These are phyloP conservation scores for Bipolaris gigantea DNA, from an alignment of 2,329 filamentous ascomycete genomes.

Conservation along the genomic window DNA sequence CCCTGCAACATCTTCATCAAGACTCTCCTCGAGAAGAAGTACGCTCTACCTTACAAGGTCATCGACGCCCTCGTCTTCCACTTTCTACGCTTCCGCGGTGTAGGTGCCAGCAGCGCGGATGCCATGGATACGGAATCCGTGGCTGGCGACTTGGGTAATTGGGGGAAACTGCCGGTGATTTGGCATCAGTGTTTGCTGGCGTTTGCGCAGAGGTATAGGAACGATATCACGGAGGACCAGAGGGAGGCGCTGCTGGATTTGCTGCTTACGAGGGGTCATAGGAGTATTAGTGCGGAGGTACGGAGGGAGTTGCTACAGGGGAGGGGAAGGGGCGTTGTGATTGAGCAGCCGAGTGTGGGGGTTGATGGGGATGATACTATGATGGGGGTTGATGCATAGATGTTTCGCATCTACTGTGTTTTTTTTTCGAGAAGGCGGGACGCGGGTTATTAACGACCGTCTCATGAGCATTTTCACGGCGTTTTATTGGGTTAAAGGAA, in stretches of 20 bases:
- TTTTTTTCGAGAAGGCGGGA: too few relatives aligned
- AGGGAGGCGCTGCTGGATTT: slow-evolving; percentile 88
- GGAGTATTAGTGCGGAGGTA: slow-evolving; percentile 87
- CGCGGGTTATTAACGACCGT: neutral
- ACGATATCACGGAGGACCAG: slow-evolving; percentile 95
- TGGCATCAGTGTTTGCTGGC: slow-evolving; percentile 94
- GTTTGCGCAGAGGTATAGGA: slow-evolving; percentile 92
- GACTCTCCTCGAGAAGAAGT: slow-evolving; percentile 92
- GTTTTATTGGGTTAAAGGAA: slow-evolving; percentile 2
- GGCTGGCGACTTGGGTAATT: slow-evolving; percentile 49
- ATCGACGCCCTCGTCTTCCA: slow-evolving; percentile 95
- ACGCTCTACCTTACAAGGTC: slow-evolving; percentile 91
- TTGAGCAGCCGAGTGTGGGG: slow-evolving; percentile 60
- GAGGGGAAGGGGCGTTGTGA: slow-evolving; percentile 75
- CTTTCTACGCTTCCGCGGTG: slow-evolving; percentile 83
- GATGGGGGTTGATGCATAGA: slow-evolving; percentile 51
- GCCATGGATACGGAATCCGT: slow-evolving; percentile 51
- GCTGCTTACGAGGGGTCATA: slow-evolving; percentile 80
- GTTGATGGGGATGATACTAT: slow-evolving; percentile 90
- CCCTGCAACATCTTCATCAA: slow-evolving; percentile 96
- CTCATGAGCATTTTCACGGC: slow-evolving; percentile 14
- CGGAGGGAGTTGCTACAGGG: slow-evolving; percentile 85
- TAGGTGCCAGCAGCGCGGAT: slow-evolving; percentile 63
- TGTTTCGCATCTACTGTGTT: too few relatives aligned
- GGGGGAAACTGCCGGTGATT: slow-evolving; percentile 77